Base-by-base conservation (phyloP, 2,329 filamentous ascomycete genomes). In the Venturia asperata region DNA sequence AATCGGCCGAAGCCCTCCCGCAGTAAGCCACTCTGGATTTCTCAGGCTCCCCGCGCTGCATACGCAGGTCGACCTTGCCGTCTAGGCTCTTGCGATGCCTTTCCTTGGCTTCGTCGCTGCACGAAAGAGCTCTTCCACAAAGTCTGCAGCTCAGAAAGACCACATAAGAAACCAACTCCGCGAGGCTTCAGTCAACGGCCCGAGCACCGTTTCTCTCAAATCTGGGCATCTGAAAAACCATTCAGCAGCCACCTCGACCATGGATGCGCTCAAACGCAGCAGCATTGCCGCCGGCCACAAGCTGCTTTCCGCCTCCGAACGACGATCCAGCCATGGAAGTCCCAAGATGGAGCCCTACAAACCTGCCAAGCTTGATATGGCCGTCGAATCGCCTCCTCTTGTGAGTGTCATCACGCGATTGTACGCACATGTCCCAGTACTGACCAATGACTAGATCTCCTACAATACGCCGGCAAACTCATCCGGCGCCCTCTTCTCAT, bases 321-420 rank as follows among this genome's bases (percentile, higher is more conserved):
- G 49, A 1, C 41, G 63, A 42, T 37, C 30, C 27, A 64, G 63
- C 24, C 42, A 47, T 30, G 52, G 47, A 27, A 58, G 47, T 52
- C 45, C 24, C 19, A 64, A 64, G 39, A 52, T 60, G 30, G 47
- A 56, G 52, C 24, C 37, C 4, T 21, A 21, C 49, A 64, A 64
- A 19, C 37, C 80, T 2, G 81, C 83, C 62, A 82, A 79, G 68
- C 76, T 88, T 68, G 79, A 83, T 66, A 80, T 88, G 71, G 75
- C 82, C 70, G 88, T 97, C 68, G 92, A 97, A 79, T 95, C 90
- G 15, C 91, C 92, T 1, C 92, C 92, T 2, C 82, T 93, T 21
- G 85, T 97, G 37, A 62, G 64, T 19, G 21, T 13, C n/a, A 17
- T 30, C 19, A 61, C 15, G 30, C 6, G 13, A 34, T 41, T 43